Evolutionary conservation across 2,329 filamentous ascomycete species (phyloP).

Genomic region (Trichoderma koningii): DNA sequence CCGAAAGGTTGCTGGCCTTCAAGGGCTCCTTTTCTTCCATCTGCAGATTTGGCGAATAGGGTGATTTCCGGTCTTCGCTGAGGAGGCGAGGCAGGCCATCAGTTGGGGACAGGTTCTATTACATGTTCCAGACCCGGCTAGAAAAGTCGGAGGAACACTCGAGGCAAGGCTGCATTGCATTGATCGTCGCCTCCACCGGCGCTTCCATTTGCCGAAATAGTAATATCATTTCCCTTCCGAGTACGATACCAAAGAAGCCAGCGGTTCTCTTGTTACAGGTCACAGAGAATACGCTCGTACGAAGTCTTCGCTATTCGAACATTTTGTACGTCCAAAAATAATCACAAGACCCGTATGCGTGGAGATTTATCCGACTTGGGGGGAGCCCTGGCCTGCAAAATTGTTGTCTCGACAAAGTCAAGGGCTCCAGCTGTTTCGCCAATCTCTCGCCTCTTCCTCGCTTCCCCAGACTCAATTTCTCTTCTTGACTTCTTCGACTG

Average conservation of each 20-base stretch:
- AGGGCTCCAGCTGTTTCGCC: not conserved
- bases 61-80: conserved; percentile 28
- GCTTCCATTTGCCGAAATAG: not conserved
- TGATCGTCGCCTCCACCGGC: conserved; percentile 5
- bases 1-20: conserved; percentile 3
- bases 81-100: not conserved
- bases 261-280: not conserved
- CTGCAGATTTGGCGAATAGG: conserved; percentile 29
- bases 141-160: not conserved
- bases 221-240: no score
- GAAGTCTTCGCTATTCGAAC: no score
- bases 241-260: no score
- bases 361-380: not conserved
- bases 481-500: not conserved
- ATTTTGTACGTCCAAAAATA: no score
- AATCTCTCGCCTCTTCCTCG: no score
- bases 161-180: conserved; percentile 3
- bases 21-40: not conserved
- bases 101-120: not conserved
- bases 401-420: conserved; percentile 8
- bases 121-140: not conserved
- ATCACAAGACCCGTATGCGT: not conserved
- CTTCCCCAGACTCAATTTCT: no score
- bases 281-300: not conserved
- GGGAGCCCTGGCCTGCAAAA: not conserved